A percentile compares a stretch with the other conserved stretches of the same genome.
Evolutionary conservation across 805 yeast species (phyloP).

Genomic region (Isabelozyma pseudorhagii): DNA sequence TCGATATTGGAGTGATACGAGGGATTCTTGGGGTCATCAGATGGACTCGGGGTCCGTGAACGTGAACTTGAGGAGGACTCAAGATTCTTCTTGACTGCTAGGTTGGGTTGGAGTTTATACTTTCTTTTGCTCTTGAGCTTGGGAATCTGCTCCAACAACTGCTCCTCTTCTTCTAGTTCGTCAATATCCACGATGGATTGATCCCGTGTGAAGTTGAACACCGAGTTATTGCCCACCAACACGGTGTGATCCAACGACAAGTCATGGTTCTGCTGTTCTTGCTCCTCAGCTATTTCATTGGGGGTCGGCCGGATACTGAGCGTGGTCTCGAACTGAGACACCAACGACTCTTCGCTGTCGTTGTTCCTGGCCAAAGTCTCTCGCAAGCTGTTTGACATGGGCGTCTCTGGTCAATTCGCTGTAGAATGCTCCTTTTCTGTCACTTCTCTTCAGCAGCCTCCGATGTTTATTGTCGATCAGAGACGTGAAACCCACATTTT

Average conservation of each 20-base stretch:
- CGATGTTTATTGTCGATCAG: not conserved
- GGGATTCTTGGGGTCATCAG: constrained; percentile 10
- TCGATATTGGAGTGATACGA: constrained; percentile 19
- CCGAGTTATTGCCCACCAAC: constrained; percentile 21
- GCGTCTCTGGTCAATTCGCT: no score
- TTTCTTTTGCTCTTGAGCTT: constrained; percentile 32
- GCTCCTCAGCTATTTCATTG: constrained; percentile 28
- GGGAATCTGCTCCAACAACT: constrained; percentile 32
- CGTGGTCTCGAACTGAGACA: constrained; percentile 44
- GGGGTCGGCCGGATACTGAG: constrained; percentile 38
- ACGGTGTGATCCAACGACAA: constrained; percentile 41
- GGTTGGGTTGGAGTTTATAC: constrained; percentile 24
- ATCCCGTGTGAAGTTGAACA: constrained; percentile 25
- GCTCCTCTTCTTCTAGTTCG: constrained; percentile 34
- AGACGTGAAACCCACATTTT: not conserved
- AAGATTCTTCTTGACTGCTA: constrained; percentile 12
- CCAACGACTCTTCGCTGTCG: constrained; percentile 36
- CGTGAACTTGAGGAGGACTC: not conserved
- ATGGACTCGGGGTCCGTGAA: constrained; percentile 1
- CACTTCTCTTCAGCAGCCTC: not conserved
- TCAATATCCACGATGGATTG: constrained; percentile 30
- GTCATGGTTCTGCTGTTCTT: constrained; percentile 18
- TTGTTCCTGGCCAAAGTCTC: constrained; percentile 12
- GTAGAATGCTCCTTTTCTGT: no score
- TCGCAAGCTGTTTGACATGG: constrained; percentile 1